Conservation (phyloP, 257 asterid species). For the Ligustrum vulgare region DNA sequence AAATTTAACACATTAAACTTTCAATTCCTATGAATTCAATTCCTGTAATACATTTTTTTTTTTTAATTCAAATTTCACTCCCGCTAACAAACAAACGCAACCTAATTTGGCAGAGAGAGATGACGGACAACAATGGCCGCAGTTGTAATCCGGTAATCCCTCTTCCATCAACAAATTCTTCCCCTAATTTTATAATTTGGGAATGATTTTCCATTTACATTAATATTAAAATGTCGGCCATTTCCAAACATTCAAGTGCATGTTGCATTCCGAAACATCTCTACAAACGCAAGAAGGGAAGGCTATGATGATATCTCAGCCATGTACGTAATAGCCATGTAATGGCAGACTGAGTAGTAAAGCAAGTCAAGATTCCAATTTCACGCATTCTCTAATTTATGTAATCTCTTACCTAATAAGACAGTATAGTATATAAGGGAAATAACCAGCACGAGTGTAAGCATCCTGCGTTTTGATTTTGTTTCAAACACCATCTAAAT, state of each 20-base stretch:
- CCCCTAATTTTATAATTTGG: too few species aligned
- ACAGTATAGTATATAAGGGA: slow-evolving; percentile 75
- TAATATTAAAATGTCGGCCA: not conserved
- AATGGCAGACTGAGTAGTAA: not conserved
- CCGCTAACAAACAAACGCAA: too few species aligned
- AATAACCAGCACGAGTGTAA: slow-evolving; percentile 75
- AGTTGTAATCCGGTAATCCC: too few species aligned
- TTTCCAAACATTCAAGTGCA: not conserved
- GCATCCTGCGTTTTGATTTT: slow-evolving; percentile 83
- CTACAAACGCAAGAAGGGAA: slow-evolving; percentile 20
- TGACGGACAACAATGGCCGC: too few species aligned
- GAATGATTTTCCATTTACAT: too few species aligned
- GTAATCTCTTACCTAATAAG: slow-evolving; percentile 60
- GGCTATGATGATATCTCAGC: slow-evolving; percentile 16
- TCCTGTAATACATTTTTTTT: too few species aligned
- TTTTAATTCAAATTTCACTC: too few species aligned
- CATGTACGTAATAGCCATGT: not conserved
- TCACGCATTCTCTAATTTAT: slow-evolving; percentile 9
- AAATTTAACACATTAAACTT: too few species aligned
- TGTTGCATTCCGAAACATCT: slow-evolving; percentile 19
- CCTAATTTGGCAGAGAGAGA: too few species aligned
- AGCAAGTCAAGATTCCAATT: slow-evolving; percentile 21
- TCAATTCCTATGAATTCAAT: too few species aligned
- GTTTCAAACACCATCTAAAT: slow-evolving; percentile 95
- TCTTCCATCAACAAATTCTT: too few species aligned